phyloP scores from a whole-genome alignment of 2,329 filamentous ascomycete species.

The Colletotrichum tropicicola region DNA sequence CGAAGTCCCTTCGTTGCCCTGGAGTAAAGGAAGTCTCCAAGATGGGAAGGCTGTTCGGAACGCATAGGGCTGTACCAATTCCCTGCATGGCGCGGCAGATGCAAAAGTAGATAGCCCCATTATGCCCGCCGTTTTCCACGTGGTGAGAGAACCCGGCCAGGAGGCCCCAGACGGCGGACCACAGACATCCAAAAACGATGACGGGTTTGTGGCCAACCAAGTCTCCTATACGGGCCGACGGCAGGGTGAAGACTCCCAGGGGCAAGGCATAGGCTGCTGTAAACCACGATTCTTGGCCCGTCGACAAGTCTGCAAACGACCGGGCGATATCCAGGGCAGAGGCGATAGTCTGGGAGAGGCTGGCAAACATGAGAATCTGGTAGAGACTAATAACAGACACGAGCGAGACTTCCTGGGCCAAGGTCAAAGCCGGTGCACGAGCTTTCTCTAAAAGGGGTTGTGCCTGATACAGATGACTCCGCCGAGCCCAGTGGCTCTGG shows the following conservation, averaged over 20 bases:
- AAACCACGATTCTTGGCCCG: slow-evolving; percentile 61
- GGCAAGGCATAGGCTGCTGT: slow-evolving; percentile 66
- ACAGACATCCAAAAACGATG: slow-evolving; percentile 61
- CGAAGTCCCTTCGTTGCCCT: slow-evolving; percentile 44
- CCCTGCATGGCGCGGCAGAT: slow-evolving; percentile 59
- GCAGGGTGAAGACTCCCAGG: slow-evolving; percentile 65
- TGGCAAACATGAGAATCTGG: slow-evolving; percentile 4
- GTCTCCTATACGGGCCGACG: slow-evolving; percentile 65
- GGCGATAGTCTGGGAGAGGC: not conserved
- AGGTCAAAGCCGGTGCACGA: not conserved
- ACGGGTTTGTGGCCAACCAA: slow-evolving; percentile 65
- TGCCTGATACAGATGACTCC: not conserved
- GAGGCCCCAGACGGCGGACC: slow-evolving; percentile 63
- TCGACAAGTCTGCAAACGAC: not conserved
- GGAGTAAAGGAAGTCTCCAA: slow-evolving; percentile 59
- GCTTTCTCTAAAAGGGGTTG: not conserved
- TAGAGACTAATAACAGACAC: not conserved
- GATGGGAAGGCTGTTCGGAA: slow-evolving; percentile 67
- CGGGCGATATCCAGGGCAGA: not conserved
- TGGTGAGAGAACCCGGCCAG: slow-evolving; percentile 52
- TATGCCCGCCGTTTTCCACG: slow-evolving; percentile 25
- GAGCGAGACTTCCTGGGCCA: not conserved
- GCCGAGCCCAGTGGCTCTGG: not conserved
- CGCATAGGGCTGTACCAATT: slow-evolving; percentile 61
- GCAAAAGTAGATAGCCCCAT: slow-evolving; percentile 51